Base-by-base conservation (phyloP, 140 eudicot species). In the Erigeron philadelphicus region DNA sequence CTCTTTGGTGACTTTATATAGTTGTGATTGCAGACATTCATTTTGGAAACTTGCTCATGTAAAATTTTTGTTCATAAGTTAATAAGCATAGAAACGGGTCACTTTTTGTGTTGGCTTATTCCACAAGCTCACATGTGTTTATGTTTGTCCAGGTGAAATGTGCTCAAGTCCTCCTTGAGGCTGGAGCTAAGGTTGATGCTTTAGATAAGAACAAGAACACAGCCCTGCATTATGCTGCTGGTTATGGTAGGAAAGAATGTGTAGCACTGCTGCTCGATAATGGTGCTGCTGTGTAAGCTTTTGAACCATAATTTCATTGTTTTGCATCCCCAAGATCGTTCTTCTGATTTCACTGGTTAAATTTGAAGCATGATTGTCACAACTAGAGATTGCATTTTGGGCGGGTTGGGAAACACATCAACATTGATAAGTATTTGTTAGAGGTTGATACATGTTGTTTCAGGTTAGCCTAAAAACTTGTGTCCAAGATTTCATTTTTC, bases 201-300 rank as follows among this genome's bases (percentile, higher is more conserved):
- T 70, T 92, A 71, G 98, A 92, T 64, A 92, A 88, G 81, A 92
- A 92, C 49, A 88, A 92, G 77, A 92, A 92, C 85, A 88, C 96
- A 11, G 95, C 98, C 72, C 95, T 92, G 56, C 98, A 92, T 58
- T 92, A 92, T 76, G 98, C 98, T 42, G 96, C 98, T 62, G 98
- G 98, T 47, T 92, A 92, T 70, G 98, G 98, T 19, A 82, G 90
- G 80, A 92, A 92, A 75, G 98, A 92, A 46, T 88, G 95, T 64
- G 98, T 92, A 5, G 88, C 89, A 17, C 92, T 92, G 72, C 81
- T 92, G 60, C 83, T 92, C 13, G 88, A 92, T 35, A 86, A 92
- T 64, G 96, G 95, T 8, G 98, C 98, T 61, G 92, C 98, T 18
- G 96, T 92, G 98, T 92, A 86, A 88, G 92, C 58, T 66, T 23